Evolutionary conservation across 306 rosid species (phyloP).

Genomic region (Trifolium repens): DNA sequence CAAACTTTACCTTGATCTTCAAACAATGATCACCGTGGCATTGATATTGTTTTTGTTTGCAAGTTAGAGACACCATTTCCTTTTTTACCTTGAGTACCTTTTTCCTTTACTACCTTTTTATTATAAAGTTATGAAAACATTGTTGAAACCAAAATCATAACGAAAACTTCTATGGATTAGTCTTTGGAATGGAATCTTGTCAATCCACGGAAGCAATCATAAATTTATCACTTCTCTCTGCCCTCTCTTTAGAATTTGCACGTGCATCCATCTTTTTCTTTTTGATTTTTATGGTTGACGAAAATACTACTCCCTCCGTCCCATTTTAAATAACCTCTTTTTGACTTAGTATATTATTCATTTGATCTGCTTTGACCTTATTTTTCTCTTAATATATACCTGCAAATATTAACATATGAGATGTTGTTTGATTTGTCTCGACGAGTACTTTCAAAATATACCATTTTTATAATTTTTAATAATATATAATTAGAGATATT

Average conservation of each 20-base stretch:
- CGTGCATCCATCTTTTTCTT: background rate
- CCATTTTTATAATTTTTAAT: too few relatives aligned
- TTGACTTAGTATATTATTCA: too few relatives aligned
- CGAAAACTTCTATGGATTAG: constrained; percentile 18
- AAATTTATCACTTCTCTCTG: background rate
- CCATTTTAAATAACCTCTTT: too few relatives aligned
- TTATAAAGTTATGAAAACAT: constrained; percentile 33
- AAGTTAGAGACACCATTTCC: background rate
- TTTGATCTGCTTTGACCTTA: too few relatives aligned
- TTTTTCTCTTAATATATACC: too few relatives aligned
- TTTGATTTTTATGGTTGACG: background rate
- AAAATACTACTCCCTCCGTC: background rate
- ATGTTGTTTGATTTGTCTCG: too few relatives aligned
- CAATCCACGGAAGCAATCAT: constrained; percentile 39
- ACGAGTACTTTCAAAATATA: too few relatives aligned
- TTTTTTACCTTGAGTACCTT: constrained; percentile 9
- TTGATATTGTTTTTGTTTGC: background rate
- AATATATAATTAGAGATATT: too few relatives aligned
- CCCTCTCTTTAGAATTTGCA: constrained; percentile 7
- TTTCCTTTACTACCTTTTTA: background rate
- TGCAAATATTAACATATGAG: too few relatives aligned
- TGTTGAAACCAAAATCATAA: constrained; percentile 27
- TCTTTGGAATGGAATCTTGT: constrained; percentile 17
- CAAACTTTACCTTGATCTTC: background rate
- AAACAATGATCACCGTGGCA: constrained; percentile 16